These are phyloP conservation scores for Vitis labrusca DNA, from an alignment of 164 flowering plant species.

Conservation along the genomic window DNA sequence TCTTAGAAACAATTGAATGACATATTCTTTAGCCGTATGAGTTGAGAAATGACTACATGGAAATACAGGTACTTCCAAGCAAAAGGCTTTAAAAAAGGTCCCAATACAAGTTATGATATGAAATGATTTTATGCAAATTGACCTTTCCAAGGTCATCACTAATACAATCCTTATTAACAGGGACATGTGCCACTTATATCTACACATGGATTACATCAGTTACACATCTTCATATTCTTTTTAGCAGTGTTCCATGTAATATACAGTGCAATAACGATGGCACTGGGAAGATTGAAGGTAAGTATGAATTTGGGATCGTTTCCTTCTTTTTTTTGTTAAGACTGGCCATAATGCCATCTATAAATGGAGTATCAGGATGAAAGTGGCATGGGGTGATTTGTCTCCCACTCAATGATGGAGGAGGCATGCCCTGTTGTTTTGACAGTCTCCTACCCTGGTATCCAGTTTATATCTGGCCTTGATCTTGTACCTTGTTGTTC, in stretches of 20 bases:
- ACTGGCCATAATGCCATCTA: neutral
- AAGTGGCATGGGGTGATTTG: neutral
- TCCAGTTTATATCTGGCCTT: no score
- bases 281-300: constrained; percentile 91
- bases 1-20: no score
- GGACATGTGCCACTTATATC: constrained; percentile 74
- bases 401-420: no score
- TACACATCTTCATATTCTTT: constrained; percentile 97
- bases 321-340: neutral
- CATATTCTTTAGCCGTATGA: no score
- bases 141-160: neutral
- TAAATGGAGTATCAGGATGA: neutral
- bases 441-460: no score
- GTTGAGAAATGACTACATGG: no score
- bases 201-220: constrained; percentile 73
- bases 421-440: no score
- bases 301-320: neutral
- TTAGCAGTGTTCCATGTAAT: constrained; percentile 85
- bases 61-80: no score
- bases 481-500: neutral
- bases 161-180: constrained; percentile 27
- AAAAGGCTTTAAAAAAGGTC: no score
- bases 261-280: constrained; percentile 80
- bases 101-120: neutral
- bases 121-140: neutral